phyloP scores from a whole-genome alignment of 2,329 filamentous ascomycete genomes.

The Trichoderma oligosporum region DNA sequence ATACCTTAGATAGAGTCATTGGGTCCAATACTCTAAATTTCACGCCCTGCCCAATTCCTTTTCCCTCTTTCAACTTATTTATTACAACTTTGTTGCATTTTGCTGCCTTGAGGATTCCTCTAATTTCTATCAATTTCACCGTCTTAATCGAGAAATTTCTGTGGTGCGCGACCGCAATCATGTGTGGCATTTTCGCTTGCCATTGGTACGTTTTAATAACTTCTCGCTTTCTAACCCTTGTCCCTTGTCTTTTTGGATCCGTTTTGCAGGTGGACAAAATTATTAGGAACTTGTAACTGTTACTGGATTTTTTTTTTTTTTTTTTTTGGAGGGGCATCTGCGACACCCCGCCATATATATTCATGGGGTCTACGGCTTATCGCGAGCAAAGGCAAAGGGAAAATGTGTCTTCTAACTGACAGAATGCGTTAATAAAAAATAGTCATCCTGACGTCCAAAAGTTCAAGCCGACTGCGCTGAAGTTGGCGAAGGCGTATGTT shows the following conservation, averaged over 20 bases:
- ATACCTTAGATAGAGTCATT: conserved; percentile 21
- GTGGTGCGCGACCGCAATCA: conserved; percentile 47
- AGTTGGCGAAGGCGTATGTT: conserved; percentile 88
- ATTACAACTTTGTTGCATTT: no score
- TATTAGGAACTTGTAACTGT: conserved; percentile 2
- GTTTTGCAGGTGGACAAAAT: background rate
- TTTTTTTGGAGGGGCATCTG: conserved; percentile 31
- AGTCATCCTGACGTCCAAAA: conserved; percentile 90
- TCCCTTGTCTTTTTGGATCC: background rate
- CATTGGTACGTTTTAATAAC: conserved; percentile 62
- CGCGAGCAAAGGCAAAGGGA: background rate
- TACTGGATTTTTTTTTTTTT: no score
- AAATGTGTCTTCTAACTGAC: conserved; percentile 1
- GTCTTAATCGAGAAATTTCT: background rate
- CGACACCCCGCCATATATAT: conserved; percentile 33
- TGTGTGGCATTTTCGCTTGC: conserved; percentile 98
- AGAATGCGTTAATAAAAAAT: conserved; percentile 20
- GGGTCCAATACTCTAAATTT: conserved; percentile 6
- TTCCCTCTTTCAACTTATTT: background rate
- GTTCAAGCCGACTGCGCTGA: conserved; percentile 92
- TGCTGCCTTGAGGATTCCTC: background rate
- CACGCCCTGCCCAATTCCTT: background rate
- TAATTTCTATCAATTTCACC: conserved; percentile 3
- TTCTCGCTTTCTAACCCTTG: background rate
- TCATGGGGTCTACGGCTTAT: conserved; percentile 17